phyloP scores from a whole-genome alignment of 2,329 filamentous ascomycete species.

The Colletotrichum tropicale region DNA sequence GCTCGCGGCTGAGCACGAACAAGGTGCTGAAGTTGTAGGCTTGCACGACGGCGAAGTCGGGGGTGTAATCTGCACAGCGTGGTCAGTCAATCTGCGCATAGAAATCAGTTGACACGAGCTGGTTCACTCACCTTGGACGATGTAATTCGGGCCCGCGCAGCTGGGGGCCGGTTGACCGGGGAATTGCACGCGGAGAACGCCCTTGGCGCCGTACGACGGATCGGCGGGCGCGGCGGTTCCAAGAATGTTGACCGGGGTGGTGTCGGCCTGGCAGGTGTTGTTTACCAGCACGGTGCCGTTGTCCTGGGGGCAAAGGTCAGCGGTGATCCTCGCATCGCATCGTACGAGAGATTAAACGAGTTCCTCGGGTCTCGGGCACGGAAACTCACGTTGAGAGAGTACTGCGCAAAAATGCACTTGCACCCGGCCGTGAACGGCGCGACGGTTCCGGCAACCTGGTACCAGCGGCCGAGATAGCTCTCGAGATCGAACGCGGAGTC shows the following conservation, averaged over 20 bases:
- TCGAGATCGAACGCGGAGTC: conserved; percentile 31
- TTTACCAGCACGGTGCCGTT: conserved; percentile 34
- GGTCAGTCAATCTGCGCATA: background rate
- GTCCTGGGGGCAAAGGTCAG: conserved; percentile 23
- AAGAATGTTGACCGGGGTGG: conserved; percentile 31
- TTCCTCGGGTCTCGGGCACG: background rate
- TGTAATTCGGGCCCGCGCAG: conserved; percentile 36
- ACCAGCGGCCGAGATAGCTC: conserved; percentile 36
- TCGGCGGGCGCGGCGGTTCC: conserved; percentile 30
- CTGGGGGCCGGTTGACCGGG: conserved; percentile 29
- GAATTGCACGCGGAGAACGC: conserved; percentile 34
- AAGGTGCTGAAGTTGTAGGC: conserved; percentile 35
- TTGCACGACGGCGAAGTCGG: conserved; percentile 35
- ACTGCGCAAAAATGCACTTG: conserved; percentile 36
- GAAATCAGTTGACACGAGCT: background rate
- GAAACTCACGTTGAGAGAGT: conserved; percentile 31
- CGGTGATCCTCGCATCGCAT: background rate
- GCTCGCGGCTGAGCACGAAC: conserved; percentile 34
- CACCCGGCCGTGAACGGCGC: conserved; percentile 33
- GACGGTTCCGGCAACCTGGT: conserved; percentile 35
- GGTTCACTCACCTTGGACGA: conserved; percentile 30
- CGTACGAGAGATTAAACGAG: background rate
- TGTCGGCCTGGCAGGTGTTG: conserved; percentile 33
- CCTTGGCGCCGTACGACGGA: conserved; percentile 30
- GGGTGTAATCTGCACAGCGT: conserved; percentile 27